phyloP scores from a whole-genome alignment of 805 yeast genomes.

The Nakazawaea anatomiae region DNA sequence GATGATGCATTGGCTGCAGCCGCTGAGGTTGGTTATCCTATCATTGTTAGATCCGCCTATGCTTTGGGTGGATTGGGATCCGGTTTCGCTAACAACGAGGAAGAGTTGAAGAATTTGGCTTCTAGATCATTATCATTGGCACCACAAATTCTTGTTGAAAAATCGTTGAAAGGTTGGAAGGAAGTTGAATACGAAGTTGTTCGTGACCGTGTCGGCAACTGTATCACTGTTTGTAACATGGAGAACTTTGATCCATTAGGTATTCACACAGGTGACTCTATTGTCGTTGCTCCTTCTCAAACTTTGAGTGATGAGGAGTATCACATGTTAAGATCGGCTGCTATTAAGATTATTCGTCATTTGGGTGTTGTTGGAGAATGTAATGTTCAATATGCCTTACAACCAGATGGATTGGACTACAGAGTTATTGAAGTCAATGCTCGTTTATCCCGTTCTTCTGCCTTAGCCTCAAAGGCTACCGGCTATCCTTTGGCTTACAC shows the following conservation, averaged over 20 bases:
- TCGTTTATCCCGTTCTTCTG: constrained; percentile 96
- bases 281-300: constrained; percentile 98
- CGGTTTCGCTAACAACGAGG: constrained; percentile 84
- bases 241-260: constrained; percentile 98
- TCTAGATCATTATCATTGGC: constrained; percentile 85
- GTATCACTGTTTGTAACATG: constrained; percentile 99
- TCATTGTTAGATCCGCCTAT: constrained; percentile 95
- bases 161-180: constrained; percentile 99
- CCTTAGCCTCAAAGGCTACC: constrained; percentile 97
- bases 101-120: constrained; percentile 81
- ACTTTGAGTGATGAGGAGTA: constrained; percentile 95
- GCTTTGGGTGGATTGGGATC: constrained; percentile 98
- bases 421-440: constrained; percentile 98
- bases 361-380: constrained; percentile 99
- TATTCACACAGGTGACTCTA: constrained; percentile 98
- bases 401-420: constrained; percentile 90
- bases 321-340: constrained; percentile 96
- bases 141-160: constrained; percentile 94
- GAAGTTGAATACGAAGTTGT: constrained; percentile 98
- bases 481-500: constrained; percentile 98
- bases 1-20: constrained; percentile 95
- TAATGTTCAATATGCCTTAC: constrained; percentile 93
- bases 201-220: constrained; percentile 93
- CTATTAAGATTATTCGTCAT: constrained; percentile 94
- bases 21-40: constrained; percentile 82